phyloP scores from a whole-genome alignment of 441 rosid genomes.

The Gossypium aridum region DNA sequence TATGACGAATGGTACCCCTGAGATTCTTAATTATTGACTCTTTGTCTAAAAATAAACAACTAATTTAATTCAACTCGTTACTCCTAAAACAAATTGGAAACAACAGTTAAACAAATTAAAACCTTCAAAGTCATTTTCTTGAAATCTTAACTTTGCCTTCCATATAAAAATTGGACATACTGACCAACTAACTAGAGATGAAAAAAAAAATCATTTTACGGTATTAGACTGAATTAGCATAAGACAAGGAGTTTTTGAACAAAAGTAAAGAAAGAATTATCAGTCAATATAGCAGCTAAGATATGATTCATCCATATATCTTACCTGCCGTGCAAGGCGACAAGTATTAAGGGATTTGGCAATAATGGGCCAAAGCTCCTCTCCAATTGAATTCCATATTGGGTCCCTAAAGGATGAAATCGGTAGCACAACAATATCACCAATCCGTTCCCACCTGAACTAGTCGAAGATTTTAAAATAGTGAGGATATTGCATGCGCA shows the following conservation, averaged over 20 bases:
- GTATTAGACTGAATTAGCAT: background rate
- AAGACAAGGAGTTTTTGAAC: background rate
- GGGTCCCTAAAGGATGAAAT: constrained; percentile 75
- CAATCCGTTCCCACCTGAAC: constrained; percentile 86
- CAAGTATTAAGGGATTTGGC: constrained; percentile 56
- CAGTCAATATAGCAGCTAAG: background rate
- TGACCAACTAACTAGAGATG: background rate
- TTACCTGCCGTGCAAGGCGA: constrained; percentile 83
- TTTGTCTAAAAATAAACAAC: background rate
- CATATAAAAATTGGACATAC: background rate
- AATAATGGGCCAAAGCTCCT: constrained; percentile 69
- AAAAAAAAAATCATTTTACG: background rate
- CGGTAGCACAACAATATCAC: constrained; percentile 86
- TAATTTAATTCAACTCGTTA: background rate
- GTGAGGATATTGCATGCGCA: background rate
- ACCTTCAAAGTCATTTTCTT: background rate
- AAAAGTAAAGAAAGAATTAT: background rate
- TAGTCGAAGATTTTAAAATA: constrained; percentile 12
- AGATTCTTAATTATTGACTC: background rate
- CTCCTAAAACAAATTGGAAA: background rate
- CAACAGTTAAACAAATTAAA: background rate
- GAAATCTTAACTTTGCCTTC: background rate
- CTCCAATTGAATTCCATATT: constrained; percentile 58
- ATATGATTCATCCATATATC: constrained; percentile 12
- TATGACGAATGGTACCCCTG: background rate